Evolutionary conservation across 371 early-diverging fungal species (phyloP), one percentile per base, ranked within the genome.

Genomic region (Syncephalastrum contaminatum): DNA sequence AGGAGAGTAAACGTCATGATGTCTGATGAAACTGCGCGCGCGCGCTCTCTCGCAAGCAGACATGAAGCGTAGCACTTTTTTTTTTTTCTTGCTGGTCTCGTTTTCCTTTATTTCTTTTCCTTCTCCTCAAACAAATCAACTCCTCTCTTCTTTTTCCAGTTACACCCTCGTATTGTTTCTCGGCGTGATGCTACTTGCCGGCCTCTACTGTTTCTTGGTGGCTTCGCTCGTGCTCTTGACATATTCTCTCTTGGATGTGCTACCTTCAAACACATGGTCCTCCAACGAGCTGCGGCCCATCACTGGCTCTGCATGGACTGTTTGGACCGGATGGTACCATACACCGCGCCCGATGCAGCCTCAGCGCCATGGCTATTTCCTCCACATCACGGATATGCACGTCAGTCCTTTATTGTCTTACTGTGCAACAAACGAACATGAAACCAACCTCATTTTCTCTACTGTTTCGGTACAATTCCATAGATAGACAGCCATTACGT

Each of bases 321-420:
- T 30, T 12, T 30, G 36, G 36, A 30, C 8, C 10, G 36, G 36
- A 30, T 30, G 36, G 36, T 30, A 30, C 36, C 36, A 30, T 30
- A 30, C 36, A 8, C 36, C 36, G 36, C 36, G 36, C 10, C 36
- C 36, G 15, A 18, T 30, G 8, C 36, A 46, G 22, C 49, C n/a
- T 51, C 20, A 16, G 46, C 44, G 19, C 19, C 51, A 67, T 51
- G 84, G 84, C 0, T 73, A 74, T 41, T 91, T 87, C 58, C 63
- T 90, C 39, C 90, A 90, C 56, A 88, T 91, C 16, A 91, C 89
- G 2, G 90, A 91, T 58, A 71, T 91, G 54, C 90, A 91, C 64
- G 76, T 85, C 67, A 73, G 51, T 30, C n/a, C 18, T 20, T 51
- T 50, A 30, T 36, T 50, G 30, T 20, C 5, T 48, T 20, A 4